A percentile compares a stretch with the other conserved stretches of the same genome.
phyloP scores from a whole-genome alignment of 2,329 filamentous ascomycete species.

The Ophiocordyceps sinensis region DNA sequence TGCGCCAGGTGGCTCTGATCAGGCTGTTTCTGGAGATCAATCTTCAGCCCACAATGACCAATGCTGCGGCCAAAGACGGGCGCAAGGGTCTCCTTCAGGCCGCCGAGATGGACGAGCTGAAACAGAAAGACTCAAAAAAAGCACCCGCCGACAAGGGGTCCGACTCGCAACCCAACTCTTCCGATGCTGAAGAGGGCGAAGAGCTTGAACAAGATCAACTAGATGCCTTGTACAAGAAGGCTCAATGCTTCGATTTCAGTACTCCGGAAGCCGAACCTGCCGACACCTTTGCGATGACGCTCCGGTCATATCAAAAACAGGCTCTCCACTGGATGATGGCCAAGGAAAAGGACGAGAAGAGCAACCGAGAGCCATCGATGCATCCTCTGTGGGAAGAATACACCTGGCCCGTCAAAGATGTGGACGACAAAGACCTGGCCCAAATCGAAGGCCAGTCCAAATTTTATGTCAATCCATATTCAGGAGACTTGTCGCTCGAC shows the following conservation, averaged over 20 bases:
- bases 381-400: slow-evolving; percentile 98
- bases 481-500: slow-evolving; percentile 78
- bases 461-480: slow-evolving; percentile 97
- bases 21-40: slow-evolving; percentile 83
- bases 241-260: slow-evolving; percentile 89
- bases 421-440: slow-evolving; percentile 65
- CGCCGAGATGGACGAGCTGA: slow-evolving; percentile 77
- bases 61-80: slow-evolving; percentile 63
- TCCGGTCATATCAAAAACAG: slow-evolving; percentile 91
- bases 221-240: slow-evolving; percentile 86
- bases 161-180: slow-evolving; percentile 39
- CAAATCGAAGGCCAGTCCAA: slow-evolving; percentile 47
- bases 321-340: slow-evolving; percentile 91
- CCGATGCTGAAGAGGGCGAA: slow-evolving; percentile 68
- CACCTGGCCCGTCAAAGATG: slow-evolving; percentile 72
- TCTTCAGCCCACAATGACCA: slow-evolving; percentile 60
- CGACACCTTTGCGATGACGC: slow-evolving; percentile 63
- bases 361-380: slow-evolving; percentile 66
- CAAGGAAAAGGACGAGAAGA: slow-evolving; percentile 72
- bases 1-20: slow-evolving; percentile 78
- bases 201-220: slow-evolving; percentile 93
- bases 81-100: slow-evolving; percentile 73
- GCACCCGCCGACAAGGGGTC: slow-evolving; percentile 14
- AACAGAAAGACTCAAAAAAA: slow-evolving; percentile 38
- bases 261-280: slow-evolving; percentile 79